Evolutionary conservation across 2,329 filamentous ascomycete genomes (phyloP).

Genomic region (Claviceps sorghi): DNA sequence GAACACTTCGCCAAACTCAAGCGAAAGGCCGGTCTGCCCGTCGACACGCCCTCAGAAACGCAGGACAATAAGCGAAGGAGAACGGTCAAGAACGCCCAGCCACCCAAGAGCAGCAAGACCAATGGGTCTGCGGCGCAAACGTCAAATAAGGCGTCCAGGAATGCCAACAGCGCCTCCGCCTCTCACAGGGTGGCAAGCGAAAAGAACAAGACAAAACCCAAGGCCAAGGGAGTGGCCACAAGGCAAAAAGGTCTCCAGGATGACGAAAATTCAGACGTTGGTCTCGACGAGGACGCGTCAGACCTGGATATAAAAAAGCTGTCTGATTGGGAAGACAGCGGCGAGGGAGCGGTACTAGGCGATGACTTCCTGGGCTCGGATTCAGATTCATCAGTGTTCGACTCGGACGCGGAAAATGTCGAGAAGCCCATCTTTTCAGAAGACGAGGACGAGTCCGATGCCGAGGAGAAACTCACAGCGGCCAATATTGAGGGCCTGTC

Average conservation of each 20-base stretch:
- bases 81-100: conserved; percentile 10
- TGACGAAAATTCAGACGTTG: conserved; percentile 21
- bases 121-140: conserved; percentile 2
- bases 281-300: conserved; percentile 28
- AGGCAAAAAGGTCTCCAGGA: conserved; percentile 11
- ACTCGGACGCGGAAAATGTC: conserved; percentile 51
- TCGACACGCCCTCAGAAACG: conserved; percentile 40
- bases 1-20: conserved; percentile 64
- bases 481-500: conserved; percentile 93
- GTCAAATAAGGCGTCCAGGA: conserved; percentile 16
- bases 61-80: conserved; percentile 9
- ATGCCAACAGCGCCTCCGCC: conserved; percentile 2
- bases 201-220: conserved; percentile 15
- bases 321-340: conserved; percentile 28
- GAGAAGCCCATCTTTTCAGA: conserved; percentile 73
- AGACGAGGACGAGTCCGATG: conserved; percentile 78
- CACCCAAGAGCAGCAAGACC: conserved; percentile 11
- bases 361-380: conserved; percentile 46
- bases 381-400: conserved; percentile 46
- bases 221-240: conserved; percentile 12
- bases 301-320: conserved; percentile 27
- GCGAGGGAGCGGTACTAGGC: conserved; percentile 24
- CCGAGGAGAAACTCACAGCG: conserved; percentile 79
- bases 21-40: conserved; percentile 64
- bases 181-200: conserved; percentile 3